These are phyloP conservation scores for Trametes sanguinea DNA, from an alignment of 768 basidiomycete species.

Conservation along the genomic window DNA sequence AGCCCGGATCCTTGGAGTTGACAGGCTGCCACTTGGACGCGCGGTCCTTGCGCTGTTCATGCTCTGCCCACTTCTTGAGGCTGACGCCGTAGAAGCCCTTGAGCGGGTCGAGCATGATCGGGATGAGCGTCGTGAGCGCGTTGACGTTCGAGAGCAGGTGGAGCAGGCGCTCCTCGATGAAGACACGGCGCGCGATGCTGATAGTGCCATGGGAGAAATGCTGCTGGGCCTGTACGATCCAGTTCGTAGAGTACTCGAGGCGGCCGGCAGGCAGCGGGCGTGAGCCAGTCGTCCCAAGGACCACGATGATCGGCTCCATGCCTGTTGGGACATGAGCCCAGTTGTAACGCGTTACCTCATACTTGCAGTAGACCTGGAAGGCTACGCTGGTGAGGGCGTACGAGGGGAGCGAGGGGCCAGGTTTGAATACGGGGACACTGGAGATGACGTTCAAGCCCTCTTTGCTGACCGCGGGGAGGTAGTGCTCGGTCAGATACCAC, in stretches of 20 bases:
- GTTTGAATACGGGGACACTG: constrained; percentile 28
- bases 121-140: constrained; percentile 32
- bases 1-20: constrained; percentile 16
- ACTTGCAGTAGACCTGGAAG: constrained; percentile 30
- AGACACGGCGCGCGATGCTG: constrained; percentile 27
- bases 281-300: constrained; percentile 30
- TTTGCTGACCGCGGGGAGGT: constrained; percentile 26
- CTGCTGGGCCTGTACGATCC: constrained; percentile 25
- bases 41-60: constrained; percentile 25
- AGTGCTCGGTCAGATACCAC: constrained; percentile 29
- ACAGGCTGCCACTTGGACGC: constrained; percentile 24
- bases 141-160: constrained; percentile 31
- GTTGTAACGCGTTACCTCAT: constrained; percentile 24
- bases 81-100: constrained; percentile 25
- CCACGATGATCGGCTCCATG: constrained; percentile 28
- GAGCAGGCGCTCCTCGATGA: constrained; percentile 33
- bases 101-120: constrained; percentile 13
- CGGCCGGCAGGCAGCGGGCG: constrained; percentile 21
- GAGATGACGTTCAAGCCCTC: constrained; percentile 30
- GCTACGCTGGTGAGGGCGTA: constrained; percentile 27
- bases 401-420: constrained; percentile 9
- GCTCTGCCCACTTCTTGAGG: constrained; percentile 30
- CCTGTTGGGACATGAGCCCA: constrained; percentile 20
- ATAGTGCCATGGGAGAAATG: constrained; percentile 31
- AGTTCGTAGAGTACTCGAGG: constrained; percentile 27